Evolutionary conservation across 306 rosid species (phyloP).

Genomic region (Rosa multiflora): DNA sequence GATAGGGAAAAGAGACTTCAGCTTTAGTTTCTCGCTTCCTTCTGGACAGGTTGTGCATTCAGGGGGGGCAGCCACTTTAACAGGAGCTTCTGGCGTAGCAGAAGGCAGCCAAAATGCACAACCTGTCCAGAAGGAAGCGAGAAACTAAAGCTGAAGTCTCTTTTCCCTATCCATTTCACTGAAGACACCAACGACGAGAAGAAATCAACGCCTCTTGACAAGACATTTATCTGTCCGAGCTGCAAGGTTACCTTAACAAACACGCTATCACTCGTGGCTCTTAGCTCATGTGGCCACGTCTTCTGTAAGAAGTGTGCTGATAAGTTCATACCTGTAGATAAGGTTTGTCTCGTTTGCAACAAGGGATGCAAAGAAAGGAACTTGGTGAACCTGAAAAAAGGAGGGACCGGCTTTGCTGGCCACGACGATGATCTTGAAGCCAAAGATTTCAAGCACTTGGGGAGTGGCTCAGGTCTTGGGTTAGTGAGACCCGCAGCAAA

Average conservation of each 20-base stretch:
- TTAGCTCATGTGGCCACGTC: constrained; percentile 87
- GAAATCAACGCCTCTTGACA: constrained; percentile 58
- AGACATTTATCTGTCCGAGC: constrained; percentile 80
- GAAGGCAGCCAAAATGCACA: constrained; percentile 95
- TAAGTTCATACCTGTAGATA: constrained; percentile 82
- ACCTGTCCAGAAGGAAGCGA: constrained; percentile 86
- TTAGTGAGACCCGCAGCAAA: constrained; percentile 87
- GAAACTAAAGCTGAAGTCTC: constrained; percentile 84
- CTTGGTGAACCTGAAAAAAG: constrained; percentile 75
- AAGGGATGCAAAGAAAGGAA: constrained; percentile 80
- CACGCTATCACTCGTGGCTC: constrained; percentile 81
- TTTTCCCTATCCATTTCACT: constrained; percentile 70
- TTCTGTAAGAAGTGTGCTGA: constrained; percentile 94
- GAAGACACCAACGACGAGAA: constrained; percentile 74
- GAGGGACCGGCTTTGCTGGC: constrained; percentile 90
- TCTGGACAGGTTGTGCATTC: constrained; percentile 74
- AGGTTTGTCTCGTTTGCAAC: constrained; percentile 88
- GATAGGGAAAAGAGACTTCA: constrained; percentile 79
- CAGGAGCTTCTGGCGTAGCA: constrained; percentile 90
- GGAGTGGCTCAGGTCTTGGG: constrained; percentile 94
- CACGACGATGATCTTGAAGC: constrained; percentile 94
- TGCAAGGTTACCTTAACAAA: constrained; percentile 90
- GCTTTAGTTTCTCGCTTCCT: constrained; percentile 85
- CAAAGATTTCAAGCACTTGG: constrained; percentile 91
- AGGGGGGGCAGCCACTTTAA: constrained; percentile 74